A percentile compares a stretch with the other conserved stretches of the same genome.
These are phyloP conservation scores for Leccinum pachyderme DNA, from an alignment of 1,284 basidiomycete genomes.

Conservation along the genomic window DNA sequence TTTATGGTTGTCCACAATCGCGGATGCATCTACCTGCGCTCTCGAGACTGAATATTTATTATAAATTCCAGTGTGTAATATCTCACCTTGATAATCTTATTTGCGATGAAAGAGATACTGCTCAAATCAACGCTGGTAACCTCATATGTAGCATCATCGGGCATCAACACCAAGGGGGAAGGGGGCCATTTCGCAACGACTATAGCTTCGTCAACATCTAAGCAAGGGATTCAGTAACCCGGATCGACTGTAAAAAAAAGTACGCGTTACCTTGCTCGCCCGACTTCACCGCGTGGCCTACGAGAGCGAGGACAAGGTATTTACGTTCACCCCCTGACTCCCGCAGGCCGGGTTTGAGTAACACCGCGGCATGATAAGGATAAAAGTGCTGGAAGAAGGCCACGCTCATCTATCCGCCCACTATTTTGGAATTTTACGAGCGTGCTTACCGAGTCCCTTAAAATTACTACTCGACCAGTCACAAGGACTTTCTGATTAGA, in stretches of 20 bases:
- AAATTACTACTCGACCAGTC: conserved; percentile 79
- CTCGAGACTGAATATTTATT: conserved; percentile 6
- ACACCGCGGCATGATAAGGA: conserved; percentile 65
- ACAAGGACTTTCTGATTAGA: conserved; percentile 70
- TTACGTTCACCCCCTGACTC: conserved; percentile 50
- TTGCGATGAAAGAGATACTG: conserved; percentile 80
- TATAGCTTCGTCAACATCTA: conserved; percentile 61
- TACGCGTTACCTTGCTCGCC: conserved; percentile 49
- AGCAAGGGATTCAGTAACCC: not conserved
- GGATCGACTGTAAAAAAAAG: not conserved
- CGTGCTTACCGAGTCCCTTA: conserved; percentile 74
- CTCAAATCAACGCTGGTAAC: conserved; percentile 64
- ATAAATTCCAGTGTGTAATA: not conserved
- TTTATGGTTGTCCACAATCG: conserved; percentile 63
- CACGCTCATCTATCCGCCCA: not conserved
- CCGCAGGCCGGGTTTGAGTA: conserved; percentile 70
- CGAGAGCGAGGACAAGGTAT: conserved; percentile 78
- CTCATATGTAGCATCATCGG: conserved; percentile 67
- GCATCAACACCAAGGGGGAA: conserved; percentile 43
- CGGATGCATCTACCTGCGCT: conserved; percentile 66
- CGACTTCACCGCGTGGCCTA: conserved; percentile 57
- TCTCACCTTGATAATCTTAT: conserved; percentile 67
- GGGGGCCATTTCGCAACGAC: conserved; percentile 80
- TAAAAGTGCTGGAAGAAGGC: conserved; percentile 67
- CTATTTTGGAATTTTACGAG: not conserved